Conservation (phyloP, 2,329 filamentous ascomycete species). For the Colletotrichum musicola region DNA sequence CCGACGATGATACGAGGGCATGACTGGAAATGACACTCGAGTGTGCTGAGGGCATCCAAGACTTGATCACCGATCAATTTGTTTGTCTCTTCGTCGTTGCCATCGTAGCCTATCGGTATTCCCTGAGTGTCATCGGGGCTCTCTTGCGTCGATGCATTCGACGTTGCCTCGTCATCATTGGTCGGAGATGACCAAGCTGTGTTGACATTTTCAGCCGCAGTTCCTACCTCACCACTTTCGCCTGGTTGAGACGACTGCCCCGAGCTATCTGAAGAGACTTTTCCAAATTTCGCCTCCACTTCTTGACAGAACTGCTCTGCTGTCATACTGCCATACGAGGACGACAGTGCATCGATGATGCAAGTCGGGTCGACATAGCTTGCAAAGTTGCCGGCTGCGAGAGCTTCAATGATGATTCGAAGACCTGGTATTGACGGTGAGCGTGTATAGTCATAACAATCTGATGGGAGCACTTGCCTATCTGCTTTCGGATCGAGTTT, state of each 20-base stretch:
- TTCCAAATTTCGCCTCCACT: background rate
- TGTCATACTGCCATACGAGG: background rate
- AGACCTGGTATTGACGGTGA: slow-evolving; percentile 38
- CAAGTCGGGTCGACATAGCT: background rate
- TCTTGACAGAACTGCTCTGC: background rate
- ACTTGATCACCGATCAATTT: no score
- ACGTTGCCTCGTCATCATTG: background rate
- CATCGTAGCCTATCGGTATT: background rate
- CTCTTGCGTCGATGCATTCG: background rate
- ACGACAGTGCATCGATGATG: slow-evolving; percentile 11
- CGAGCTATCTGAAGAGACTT: background rate
- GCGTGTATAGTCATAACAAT: background rate
- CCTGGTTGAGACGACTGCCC: background rate
- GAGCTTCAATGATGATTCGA: slow-evolving; percentile 43
- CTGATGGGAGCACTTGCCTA: background rate
- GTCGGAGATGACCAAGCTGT: background rate
- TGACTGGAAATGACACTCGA: slow-evolving; percentile 46
- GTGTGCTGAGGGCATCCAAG: background rate
- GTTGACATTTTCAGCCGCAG: background rate
- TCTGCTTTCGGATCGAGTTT: slow-evolving; percentile 4
- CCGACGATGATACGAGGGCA: slow-evolving; percentile 64
- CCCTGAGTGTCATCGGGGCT: background rate
- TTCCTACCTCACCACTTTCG: no score
- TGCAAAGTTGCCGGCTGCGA: slow-evolving; percentile 18
- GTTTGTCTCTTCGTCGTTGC: background rate